phyloP scores from a whole-genome alignment of 305 asterid genomes.

The Fraxinus sp. region DNA sequence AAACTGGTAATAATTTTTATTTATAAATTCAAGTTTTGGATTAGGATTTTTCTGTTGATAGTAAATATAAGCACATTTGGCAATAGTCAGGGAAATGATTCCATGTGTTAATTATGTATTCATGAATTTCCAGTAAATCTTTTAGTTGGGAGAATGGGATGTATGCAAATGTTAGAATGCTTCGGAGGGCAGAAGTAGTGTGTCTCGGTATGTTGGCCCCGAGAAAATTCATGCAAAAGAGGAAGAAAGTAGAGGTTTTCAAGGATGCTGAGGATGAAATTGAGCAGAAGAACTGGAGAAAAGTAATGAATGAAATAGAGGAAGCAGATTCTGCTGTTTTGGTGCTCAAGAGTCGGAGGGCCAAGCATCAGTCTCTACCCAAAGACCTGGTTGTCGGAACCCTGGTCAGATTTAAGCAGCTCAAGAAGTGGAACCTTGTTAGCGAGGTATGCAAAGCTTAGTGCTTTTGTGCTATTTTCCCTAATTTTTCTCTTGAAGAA shows the following conservation, averaged over 20 bases:
- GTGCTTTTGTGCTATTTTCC: neutral
- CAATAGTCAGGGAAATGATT: neutral
- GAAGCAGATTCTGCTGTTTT: conserved; percentile 67
- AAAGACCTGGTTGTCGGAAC: conserved; percentile 84
- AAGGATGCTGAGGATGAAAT: conserved; percentile 72
- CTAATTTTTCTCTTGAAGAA: neutral
- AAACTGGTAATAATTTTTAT: neutral
- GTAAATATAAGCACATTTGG: conserved; percentile 1
- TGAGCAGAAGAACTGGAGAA: conserved; percentile 84
- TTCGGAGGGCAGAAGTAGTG: conserved; percentile 60
- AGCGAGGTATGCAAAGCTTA: conserved; percentile 57
- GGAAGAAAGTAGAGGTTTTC: conserved; percentile 78
- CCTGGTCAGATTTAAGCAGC: conserved; percentile 86
- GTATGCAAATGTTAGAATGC: conserved; percentile 39
- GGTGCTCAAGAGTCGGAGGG: conserved; percentile 65
- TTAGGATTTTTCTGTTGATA: neutral
- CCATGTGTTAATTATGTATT: conserved; percentile 1
- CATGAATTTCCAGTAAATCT: conserved; percentile 42
- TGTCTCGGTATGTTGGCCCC: conserved; percentile 88
- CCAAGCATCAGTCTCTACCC: conserved; percentile 65
- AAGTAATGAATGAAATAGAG: conserved; percentile 82
- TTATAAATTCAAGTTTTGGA: neutral
- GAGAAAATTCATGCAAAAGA: conserved; percentile 87
- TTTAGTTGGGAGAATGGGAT: conserved; percentile 34
- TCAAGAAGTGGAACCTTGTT: conserved; percentile 93